These are phyloP conservation scores for Sapria himalayana DNA, from an alignment of 345 rosid genomes.

Conservation along the genomic window DNA sequence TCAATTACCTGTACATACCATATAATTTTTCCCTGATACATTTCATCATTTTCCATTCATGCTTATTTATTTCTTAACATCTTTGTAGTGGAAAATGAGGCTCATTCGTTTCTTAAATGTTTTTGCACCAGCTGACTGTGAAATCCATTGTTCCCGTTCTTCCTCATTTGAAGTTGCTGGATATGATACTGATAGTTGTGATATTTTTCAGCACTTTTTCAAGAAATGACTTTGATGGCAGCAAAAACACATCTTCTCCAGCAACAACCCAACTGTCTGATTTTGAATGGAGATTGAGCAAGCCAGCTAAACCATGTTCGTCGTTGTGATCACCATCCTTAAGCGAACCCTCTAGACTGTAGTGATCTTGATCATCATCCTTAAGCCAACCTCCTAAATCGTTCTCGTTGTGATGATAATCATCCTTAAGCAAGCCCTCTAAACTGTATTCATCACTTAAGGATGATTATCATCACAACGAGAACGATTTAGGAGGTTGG, in stretches of 20 bases:
- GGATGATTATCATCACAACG: background rate
- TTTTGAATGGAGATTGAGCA: background rate
- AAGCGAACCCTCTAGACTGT: background rate
- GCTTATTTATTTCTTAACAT: too few species aligned
- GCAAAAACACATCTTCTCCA: background rate
- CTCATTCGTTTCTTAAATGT: too few species aligned
- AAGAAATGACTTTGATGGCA: background rate
- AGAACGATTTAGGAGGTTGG: background rate
- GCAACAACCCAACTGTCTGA: background rate
- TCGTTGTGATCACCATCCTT: too few species aligned
- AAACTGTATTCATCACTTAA: too few species aligned
- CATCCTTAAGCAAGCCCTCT: background rate
- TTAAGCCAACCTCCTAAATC: conserved; percentile 1
- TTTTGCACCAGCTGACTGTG: background rate
- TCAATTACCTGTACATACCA: too few species aligned
- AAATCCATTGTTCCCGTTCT: background rate
- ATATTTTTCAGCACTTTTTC: conserved; percentile 2
- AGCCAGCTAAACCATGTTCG: background rate
- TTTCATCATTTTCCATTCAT: too few species aligned
- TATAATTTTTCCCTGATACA: too few species aligned
- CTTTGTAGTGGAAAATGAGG: too few species aligned
- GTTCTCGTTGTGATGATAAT: conserved; percentile 1
- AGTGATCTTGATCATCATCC: background rate
- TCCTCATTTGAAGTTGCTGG: background rate
- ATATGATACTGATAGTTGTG: conserved; percentile 2